phyloP scores from a whole-genome alignment of 2,329 filamentous ascomycete species.

The Cylindrodendrum hubeiense region DNA sequence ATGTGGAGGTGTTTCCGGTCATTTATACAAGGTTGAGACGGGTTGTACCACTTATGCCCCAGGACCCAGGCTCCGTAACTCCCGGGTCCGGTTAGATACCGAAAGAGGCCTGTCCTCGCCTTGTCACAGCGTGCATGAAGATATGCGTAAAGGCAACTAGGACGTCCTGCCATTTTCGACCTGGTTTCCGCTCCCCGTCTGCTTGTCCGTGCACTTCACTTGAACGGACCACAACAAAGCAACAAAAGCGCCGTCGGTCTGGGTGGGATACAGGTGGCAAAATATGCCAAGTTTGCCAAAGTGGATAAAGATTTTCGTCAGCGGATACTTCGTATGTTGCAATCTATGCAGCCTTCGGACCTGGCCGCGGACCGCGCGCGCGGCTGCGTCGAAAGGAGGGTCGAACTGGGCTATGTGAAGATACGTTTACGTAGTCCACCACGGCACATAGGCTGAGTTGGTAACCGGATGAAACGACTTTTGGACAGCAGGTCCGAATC shows the following conservation, averaged over 20 bases:
- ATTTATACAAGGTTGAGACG: not conserved
- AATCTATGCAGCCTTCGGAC: not conserved
- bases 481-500: not conserved
- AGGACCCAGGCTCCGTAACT: not conserved
- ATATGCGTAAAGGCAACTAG: not conserved
- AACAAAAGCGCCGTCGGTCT: not conserved
- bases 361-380: not conserved
- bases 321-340: not conserved
- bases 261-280: constrained; percentile 12
- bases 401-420: not conserved
- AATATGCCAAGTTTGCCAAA: not conserved
- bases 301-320: not conserved
- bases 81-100: not conserved
- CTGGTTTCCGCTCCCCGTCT: not conserved
- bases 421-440: not conserved
- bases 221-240: not conserved
- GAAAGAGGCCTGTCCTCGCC: not conserved
- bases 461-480: not conserved
- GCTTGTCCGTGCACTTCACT: not conserved
- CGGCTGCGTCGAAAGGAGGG: not conserved
- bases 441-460: not conserved
- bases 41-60: not conserved
- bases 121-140: not conserved
- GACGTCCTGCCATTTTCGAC: constrained; percentile 3
- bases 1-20: not conserved